Evolutionary conservation across 2,329 filamentous ascomycete genomes (phyloP), one percentile per base, ranked within the genome.

Genomic region (Epichloe gansuensis): DNA sequence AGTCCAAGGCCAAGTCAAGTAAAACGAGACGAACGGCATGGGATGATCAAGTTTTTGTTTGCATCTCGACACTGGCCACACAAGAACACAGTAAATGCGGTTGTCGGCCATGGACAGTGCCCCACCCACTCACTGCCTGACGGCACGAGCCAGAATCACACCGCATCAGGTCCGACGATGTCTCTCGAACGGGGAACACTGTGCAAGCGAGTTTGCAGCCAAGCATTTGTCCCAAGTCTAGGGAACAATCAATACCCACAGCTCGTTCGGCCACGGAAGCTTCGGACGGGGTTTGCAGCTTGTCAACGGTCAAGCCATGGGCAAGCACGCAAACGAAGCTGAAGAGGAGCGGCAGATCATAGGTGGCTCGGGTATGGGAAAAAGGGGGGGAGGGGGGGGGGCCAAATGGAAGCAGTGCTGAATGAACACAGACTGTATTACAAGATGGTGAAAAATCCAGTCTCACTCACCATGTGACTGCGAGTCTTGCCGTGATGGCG

Each of bases 401-500:
- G n/a, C 12, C 23, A 36, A 36, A 50, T 21, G 5, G 13, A 35
- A 31, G 31, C 5, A 7, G n/a, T n/a, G 46, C 38, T 35, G 27
- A 38, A 17, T 40, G 38, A 40, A 46, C 40, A 56, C 15, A 25
- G 49, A 51, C 38, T 38, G 8, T 43, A 21, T 21, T 21, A 5
- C 15, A 13, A 11, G n/a, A 25, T 17, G n/a, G 4, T 8, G 8
- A 27, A 15, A n/a, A 13, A 11, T 36, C 13, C 17, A 8, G 13
- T 50, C 43, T 42, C 53, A 82, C 85, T 81, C 72, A 86, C 86
- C 81, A 90, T 87, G 71, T 90, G 86, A 55, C 85, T 89, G 69
- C 86, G 84, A 60, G 85, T 86, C 80, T 90, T 90, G 73, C 86
- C 86, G 70, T 90, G 85, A 67, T 88, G 87, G 67, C 83, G 82